Base-by-base conservation (phyloP, 1,284 basidiomycete species). In the Ceratobasidium sp. region DNA sequence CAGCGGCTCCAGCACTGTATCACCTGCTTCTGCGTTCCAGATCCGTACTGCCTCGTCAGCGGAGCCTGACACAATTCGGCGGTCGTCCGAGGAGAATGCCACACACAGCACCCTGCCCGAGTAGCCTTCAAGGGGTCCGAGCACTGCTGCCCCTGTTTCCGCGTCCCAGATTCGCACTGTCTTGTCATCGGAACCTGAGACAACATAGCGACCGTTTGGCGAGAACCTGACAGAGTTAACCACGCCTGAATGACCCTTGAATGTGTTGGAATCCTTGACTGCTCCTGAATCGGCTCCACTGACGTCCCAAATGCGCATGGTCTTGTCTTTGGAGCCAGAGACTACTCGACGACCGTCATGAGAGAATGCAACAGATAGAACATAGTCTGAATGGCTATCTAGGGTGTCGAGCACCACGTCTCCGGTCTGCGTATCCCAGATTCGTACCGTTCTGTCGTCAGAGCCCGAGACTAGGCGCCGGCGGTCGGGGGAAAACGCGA, bases 201-300 rank as follows among this genome's bases (percentile, higher is more conserved):
- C 65, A 9, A 68, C 24, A n/a, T 51, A 39, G n/a, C 34, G 46
- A 16, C 51, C n/a, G 62, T 75, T 65, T 11, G 74, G 46, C 16
- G 64, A 74, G 51, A 75, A 76, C 7, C 62, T 58, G 24, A 75
- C 56, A 39, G 34, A 74, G 51, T 11, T 5, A 19, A 74, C 74
- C 19, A 11, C 4, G 37, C 49, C 53, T 13, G 71, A 74, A 37
- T 74, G 71, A 16, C 74, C 69, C n/a, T n/a, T 46, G n/a, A 7
- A n/a, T 6, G 62, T 58, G 4, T 31, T 4, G 22, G 59, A 29
- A 4, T 43, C 64, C 14, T 27, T 34, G 14, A 68, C 29, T 8
- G 29, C 16, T 46, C 43, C n/a, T 5, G 43, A 6, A 46, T n/a
- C 37, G 16, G 24, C 22, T 13, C 68, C 51, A 37, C 6, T 48